Evolutionary conservation across 352 stramenopile genomes (phyloP), one percentile per base, ranked within the genome.

Genomic region (Globisporangium abappressorium): DNA sequence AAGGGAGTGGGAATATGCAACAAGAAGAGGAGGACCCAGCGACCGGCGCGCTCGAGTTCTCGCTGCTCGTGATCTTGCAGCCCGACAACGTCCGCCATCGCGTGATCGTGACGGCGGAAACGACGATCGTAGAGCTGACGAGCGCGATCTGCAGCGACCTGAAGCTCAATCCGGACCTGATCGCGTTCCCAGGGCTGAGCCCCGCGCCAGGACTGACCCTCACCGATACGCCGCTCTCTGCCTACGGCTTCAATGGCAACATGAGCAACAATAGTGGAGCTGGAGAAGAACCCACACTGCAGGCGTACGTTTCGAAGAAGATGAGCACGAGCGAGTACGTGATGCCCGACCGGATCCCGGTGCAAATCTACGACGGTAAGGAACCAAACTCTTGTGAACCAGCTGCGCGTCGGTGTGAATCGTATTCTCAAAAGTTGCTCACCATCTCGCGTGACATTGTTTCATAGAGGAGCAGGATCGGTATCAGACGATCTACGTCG

Each of bases 271-370:
- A 61, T 43, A 59, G 77, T 20, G 38, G 38, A 20, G 15, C 5
- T 18, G 38, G 38, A 7, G 51, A 70, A 6, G 77, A 87, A 65
- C 77, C 72, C 18, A 72, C 74, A 0, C 57, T 94, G 14, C 75
- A 88, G 70, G 84, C 75, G 9, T 83, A 78, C 20, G 82, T 91
- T 6, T 71, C 79, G 0, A 74, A 66, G 59, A 73, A 76, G 53
- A 54, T 75, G 8, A 72, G 69, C 7, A 77, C 66, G 5, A 91
- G 72, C 47, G 74, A 91, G 56, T 97, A 97, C 62, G 66, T 85
- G 24, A 97, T 97, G 91, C 89, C 87, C n/a, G 74, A 85, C 22
- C 70, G 75, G 12, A 87, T 97, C 51, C 84, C 93, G 53, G 89
- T 97, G 7, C 80, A 88, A 33, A 76, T 97, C 18, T 84, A 81